Percentiles rank a stretch among this genome's conserved stretches.
Conservation (phyloP, 768 basidiomycete genomes). For the Tephrocybe sp. region DNA sequence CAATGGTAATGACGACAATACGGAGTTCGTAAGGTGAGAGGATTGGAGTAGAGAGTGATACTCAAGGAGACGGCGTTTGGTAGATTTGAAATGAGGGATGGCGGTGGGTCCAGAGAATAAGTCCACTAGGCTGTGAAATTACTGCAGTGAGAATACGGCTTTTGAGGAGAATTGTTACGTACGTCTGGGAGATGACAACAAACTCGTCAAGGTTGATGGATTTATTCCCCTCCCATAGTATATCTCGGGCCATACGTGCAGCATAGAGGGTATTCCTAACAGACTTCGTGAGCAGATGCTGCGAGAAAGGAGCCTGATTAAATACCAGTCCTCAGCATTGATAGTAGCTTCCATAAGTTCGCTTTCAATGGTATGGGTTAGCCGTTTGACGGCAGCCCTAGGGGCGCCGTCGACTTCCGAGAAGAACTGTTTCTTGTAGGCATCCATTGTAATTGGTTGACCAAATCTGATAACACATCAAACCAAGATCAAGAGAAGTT, state of each 20-base stretch:
- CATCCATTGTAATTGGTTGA: conserved; percentile 71
- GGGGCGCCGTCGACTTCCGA: conserved; percentile 65
- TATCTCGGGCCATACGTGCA: conserved; percentile 89
- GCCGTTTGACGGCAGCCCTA: conserved; percentile 80
- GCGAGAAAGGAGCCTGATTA: conserved; percentile 21
- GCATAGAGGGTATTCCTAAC: conserved; percentile 86
- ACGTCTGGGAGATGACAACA: conserved; percentile 90
- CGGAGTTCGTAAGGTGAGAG: conserved; percentile 81
- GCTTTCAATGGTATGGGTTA: conserved; percentile 74
- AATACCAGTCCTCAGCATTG: conserved; percentile 92
- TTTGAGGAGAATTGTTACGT: conserved; percentile 30
- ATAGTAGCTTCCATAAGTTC: conserved; percentile 77
- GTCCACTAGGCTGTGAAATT: conserved; percentile 74
- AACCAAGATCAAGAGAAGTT: conserved; percentile 12
- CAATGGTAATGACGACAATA: conserved; percentile 81
- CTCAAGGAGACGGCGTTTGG: conserved; percentile 72
- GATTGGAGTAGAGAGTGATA: conserved; percentile 88
- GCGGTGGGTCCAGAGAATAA: conserved; percentile 74
- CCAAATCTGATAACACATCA: conserved; percentile 63
- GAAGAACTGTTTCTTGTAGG: conserved; percentile 77
- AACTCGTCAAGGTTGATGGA: conserved; percentile 81
- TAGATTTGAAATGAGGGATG: conserved; percentile 55
- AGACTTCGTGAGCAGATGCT: conserved; percentile 3
- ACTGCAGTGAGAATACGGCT: conserved; percentile 11
- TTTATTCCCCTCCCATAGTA: conserved; percentile 87